These are phyloP conservation scores for Leptosphaerulina australis DNA, from an alignment of 2,329 filamentous ascomycete species.

Conservation along the genomic window DNA sequence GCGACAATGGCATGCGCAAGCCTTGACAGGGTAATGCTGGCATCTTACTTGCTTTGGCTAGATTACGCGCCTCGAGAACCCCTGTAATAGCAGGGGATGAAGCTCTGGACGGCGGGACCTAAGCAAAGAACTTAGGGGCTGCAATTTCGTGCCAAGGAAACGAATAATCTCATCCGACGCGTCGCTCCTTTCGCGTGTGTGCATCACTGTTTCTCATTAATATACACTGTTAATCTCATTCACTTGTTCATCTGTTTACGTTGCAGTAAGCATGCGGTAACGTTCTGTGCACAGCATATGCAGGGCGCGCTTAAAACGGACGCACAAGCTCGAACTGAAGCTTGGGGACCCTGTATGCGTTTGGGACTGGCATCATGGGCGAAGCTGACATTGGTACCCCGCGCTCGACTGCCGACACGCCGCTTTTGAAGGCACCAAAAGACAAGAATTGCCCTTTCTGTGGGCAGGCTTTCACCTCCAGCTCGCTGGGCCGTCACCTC, in stretches of 20 bases:
- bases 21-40: too few species aligned
- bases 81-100: constrained; percentile 26
- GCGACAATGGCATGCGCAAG: too few species aligned
- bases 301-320: constrained; percentile 15
- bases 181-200: constrained; percentile 36
- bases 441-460: constrained; percentile 91
- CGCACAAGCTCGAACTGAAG: constrained; percentile 23
- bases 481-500: constrained; percentile 81
- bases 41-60: too few species aligned
- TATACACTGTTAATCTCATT: neutral
- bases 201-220: neutral
- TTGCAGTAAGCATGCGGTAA: constrained; percentile 38
- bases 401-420: constrained; percentile 16
- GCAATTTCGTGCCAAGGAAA: constrained; percentile 28
- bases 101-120: constrained; percentile 21
- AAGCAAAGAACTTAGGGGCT: constrained; percentile 25
- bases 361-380: constrained; percentile 28
- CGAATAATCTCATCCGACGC: constrained; percentile 18
- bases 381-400: constrained; percentile 43
- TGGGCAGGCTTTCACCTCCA: constrained; percentile 87
- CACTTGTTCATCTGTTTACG: constrained; percentile 23
- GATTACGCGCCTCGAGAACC: too few species aligned
- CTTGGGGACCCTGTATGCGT: constrained; percentile 23
- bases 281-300: constrained; percentile 12
- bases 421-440: constrained; percentile 64